phyloP scores from a whole-genome alignment of 139 green algal species.

The Coccomyxa sp. region DNA sequence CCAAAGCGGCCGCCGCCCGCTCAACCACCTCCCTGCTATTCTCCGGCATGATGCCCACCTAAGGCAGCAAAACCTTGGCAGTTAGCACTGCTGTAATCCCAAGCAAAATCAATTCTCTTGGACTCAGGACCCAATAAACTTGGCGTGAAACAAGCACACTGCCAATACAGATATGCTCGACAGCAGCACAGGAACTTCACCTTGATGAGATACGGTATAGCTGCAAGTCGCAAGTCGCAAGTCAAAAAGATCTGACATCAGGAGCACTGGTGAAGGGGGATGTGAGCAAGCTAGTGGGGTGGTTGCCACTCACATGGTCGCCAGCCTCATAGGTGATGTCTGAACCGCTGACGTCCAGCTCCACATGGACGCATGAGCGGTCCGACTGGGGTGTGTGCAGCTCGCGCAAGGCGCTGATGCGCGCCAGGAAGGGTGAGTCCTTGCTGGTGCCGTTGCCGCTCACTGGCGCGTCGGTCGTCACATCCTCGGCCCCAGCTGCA shows the following conservation, averaged over 20 bases:
- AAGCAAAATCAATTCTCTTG: too few relatives aligned
- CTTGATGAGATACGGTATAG: too few relatives aligned
- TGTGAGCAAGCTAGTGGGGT: too few relatives aligned
- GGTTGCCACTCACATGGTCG: conserved; percentile 64
- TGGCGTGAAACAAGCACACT: too few relatives aligned
- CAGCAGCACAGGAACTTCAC: too few relatives aligned
- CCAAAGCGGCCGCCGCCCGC: conserved; percentile 56
- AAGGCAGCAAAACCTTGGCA: not conserved
- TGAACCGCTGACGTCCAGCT: conserved; percentile 70
- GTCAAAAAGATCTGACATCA: too few relatives aligned
- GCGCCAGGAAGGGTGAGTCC: conserved; percentile 50
- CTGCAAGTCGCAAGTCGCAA: too few relatives aligned
- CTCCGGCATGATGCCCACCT: conserved; percentile 70
- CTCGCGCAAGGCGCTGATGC: conserved; percentile 62
- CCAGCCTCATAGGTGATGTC: conserved; percentile 55
- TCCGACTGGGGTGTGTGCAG: conserved; percentile 73
- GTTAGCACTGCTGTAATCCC: too few relatives aligned
- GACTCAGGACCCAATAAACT: too few relatives aligned
- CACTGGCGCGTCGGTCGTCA: not conserved
- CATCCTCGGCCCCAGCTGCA: conserved; percentile 6
- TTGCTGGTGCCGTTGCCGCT: conserved; percentile 9
- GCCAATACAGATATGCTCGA: too few relatives aligned
- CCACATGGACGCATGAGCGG: conserved; percentile 89
- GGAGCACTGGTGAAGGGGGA: too few relatives aligned
- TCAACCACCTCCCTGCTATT: conserved; percentile 73